These are phyloP conservation scores for Metarhizium humberi DNA, from an alignment of 2,329 filamentous ascomycete genomes.

Conservation along the genomic window DNA sequence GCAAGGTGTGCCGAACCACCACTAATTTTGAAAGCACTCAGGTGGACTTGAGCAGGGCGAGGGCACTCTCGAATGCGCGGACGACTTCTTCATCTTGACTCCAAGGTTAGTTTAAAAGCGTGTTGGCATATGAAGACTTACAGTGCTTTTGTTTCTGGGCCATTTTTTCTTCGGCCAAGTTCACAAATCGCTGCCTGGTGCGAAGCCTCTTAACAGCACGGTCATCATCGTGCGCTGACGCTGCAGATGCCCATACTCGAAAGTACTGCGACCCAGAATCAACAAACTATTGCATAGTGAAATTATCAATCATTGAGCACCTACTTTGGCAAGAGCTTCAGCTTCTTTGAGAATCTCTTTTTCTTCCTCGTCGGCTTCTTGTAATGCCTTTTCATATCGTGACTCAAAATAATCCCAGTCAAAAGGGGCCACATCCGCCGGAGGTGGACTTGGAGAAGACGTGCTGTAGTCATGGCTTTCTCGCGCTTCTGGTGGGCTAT, in stretches of 20 bases:
- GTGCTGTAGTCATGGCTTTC: slow-evolving; percentile 20
- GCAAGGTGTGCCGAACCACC: neutral
- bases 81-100: slow-evolving; percentile 42
- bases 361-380: slow-evolving; percentile 54
- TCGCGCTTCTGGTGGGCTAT: slow-evolving; percentile 28
- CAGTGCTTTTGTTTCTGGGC: slow-evolving; percentile 72
- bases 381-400: slow-evolving; percentile 58
- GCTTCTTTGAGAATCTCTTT: slow-evolving; percentile 58
- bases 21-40: slow-evolving; percentile 9
- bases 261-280: slow-evolving; percentile 52
- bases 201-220: slow-evolving; percentile 71
- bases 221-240: slow-evolving; percentile 62
- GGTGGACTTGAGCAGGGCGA: slow-evolving; percentile 40
- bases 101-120: slow-evolving; percentile 10
- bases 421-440: slow-evolving; percentile 46
- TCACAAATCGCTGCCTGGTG: slow-evolving; percentile 69
- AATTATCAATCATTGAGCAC: slow-evolving; percentile 1
- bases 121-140: slow-evolving; percentile 32
- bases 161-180: slow-evolving; percentile 61
- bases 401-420: slow-evolving; percentile 72
- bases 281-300: neutral
- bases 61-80: slow-evolving; percentile 51
- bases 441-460: slow-evolving; percentile 35
- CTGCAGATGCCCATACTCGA: slow-evolving; percentile 66
- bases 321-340: slow-evolving; percentile 54